phyloP scores from a whole-genome alignment of 73 alveolate genomes.

The Blepharisma stoltei region DNA sequence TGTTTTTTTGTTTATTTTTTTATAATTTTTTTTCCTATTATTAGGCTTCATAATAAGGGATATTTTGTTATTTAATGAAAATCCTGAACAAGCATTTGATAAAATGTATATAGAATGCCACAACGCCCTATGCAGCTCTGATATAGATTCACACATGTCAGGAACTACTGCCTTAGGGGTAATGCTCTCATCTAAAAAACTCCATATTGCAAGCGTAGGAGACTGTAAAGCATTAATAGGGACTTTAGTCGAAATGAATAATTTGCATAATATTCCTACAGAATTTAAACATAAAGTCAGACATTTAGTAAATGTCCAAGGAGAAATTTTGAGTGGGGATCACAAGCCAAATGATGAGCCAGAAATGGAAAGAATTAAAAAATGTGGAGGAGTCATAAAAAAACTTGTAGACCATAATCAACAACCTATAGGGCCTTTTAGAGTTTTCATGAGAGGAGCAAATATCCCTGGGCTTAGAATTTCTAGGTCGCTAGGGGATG shows the following conservation, averaged over 20 bases:
- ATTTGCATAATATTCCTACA: not conserved
- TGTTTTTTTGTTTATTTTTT: too few species aligned
- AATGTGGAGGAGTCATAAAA: slow-evolving; percentile 70
- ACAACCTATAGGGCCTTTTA: slow-evolving; percentile 68
- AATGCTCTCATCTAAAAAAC: not conserved
- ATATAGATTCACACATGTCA: not conserved
- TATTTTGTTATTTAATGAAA: not conserved
- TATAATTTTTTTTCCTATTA: too few species aligned
- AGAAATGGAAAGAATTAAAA: slow-evolving; percentile 69
- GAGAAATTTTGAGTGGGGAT: slow-evolving; percentile 33
- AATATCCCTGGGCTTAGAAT: slow-evolving; percentile 94
- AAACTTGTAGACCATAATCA: slow-evolving; percentile 55
- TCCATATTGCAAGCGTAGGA: slow-evolving; percentile 15
- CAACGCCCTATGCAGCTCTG: not conserved
- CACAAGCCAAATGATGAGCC: slow-evolving; percentile 79
- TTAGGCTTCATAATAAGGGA: too few species aligned
- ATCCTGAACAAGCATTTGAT: not conserved
- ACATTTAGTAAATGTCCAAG: not conserved
- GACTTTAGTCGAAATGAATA: not conserved
- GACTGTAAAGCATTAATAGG: slow-evolving; percentile 13
- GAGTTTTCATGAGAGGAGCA: slow-evolving; percentile 69
- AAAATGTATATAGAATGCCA: not conserved
- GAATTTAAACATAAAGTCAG: not conserved
- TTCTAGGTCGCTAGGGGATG: slow-evolving; percentile 96
- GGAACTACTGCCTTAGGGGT: slow-evolving; percentile 9